Conservation (phyloP, 345 rosid genomes). For the Citrus glauca region DNA sequence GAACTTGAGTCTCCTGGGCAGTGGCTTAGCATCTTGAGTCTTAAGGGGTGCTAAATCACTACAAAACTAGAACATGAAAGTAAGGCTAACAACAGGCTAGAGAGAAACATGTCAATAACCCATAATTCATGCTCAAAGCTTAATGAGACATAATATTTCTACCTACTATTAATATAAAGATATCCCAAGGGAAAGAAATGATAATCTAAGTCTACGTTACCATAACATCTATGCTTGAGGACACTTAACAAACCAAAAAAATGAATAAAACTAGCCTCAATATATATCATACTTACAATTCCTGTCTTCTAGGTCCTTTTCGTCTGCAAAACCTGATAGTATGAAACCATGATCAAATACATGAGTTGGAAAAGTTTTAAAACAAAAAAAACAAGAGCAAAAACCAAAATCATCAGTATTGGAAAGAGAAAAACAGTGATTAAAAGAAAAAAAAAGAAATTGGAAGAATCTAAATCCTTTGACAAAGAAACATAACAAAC, state of each 20-base stretch:
- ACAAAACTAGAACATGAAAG: no score
- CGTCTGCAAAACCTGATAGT: slow-evolving; percentile 28
- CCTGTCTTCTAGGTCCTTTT: slow-evolving; percentile 82
- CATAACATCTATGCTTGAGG: background rate
- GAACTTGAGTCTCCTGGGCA: no score
- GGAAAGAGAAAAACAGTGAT: background rate
- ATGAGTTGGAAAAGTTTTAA: background rate
- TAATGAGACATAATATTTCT: background rate
- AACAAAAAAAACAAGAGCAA: background rate
- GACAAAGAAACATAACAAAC: no score
- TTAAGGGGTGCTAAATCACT: no score
- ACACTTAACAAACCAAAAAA: background rate
- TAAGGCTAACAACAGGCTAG: background rate
- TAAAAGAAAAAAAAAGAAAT: background rate
- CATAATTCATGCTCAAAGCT: background rate
- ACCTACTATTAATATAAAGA: no score
- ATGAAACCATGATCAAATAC: background rate
- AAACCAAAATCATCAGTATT: background rate
- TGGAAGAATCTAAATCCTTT: background rate
- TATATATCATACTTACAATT: slow-evolving; percentile 52
- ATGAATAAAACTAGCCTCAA: background rate
- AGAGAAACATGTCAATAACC: background rate
- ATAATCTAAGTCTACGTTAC: no score
- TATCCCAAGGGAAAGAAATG: no score
- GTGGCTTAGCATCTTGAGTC: no score